Evolutionary conservation across 768 basidiomycete genomes (phyloP), one percentile per base, ranked within the genome.

Genomic region (Rhizopogon sp.): DNA sequence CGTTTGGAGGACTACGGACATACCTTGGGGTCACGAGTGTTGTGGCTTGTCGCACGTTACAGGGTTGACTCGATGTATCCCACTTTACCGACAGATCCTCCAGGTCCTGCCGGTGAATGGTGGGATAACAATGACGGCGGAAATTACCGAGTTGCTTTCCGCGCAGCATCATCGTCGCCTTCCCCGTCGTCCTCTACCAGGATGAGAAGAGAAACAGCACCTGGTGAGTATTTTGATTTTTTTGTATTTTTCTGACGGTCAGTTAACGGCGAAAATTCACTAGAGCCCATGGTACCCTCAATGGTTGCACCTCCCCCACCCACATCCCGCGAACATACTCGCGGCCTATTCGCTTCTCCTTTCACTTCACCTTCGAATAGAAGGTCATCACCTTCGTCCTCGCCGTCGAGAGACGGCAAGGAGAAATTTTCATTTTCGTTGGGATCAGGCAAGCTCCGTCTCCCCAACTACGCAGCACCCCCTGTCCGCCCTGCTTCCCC

Each of bases 111-210:
- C 16, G 80, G 81, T 1, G 95, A 98, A 73, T 89, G 87, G 79
- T 98, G 96, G 96, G 96, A 98, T 72, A 95, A 93, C 66, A 96
- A 96, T 61, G 70, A 61, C 3, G 86, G 85, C 0, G 59, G 67
- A 58, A 95, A 98, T 67, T 98, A 95, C 74, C 74, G 79, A 25
- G 72, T 97, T 51, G 76, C 71, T 25, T 98, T 98, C 71, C 67
- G 70, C 50, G 33, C 62, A 9, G 53, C 50, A 6, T 6, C 54
- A 4, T n/a, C 49, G 1, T 3, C 47, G 5, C 6, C 57, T 3
- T 13, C 45, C 8, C 9, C 39, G 20, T 3, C 29, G 0, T 9
- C 20, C 6, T 46, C 37, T 6, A 50, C 6, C n/a, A 63, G 51
- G 35, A 42, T 53, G 10, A 64, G 66, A 4, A 33, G 60, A 9